Evolutionary conservation across 2,329 filamentous ascomycete genomes (phyloP).

Genomic region (Clarireedia monteithiana): DNA sequence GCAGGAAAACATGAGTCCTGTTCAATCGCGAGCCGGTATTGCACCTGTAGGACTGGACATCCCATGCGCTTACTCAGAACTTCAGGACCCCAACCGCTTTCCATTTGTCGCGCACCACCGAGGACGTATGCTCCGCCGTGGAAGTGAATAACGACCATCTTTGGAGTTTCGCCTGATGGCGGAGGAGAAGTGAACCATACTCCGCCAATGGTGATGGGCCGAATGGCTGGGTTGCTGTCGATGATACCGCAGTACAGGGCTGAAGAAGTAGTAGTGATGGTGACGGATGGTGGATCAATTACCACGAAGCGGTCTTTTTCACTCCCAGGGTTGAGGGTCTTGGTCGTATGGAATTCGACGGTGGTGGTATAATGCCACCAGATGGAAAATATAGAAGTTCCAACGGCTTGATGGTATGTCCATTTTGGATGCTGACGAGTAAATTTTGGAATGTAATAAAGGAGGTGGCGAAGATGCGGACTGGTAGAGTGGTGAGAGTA

Average conservation of each 20-base stretch:
- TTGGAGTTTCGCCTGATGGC: background rate
- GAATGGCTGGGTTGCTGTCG: no score
- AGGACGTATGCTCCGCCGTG: constrained; percentile 41
- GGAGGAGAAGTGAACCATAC: no score
- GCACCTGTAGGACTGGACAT: constrained; percentile 35
- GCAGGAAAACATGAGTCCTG: constrained; percentile 39
- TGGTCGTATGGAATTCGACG: background rate
- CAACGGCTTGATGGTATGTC: background rate
- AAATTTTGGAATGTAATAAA: background rate
- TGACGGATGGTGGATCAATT: background rate
- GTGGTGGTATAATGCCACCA: background rate
- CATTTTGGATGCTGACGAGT: constrained; percentile 6
- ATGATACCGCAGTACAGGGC: background rate
- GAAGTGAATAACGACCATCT: constrained; percentile 36
- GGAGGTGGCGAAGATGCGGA: background rate
- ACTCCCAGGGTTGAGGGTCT: background rate
- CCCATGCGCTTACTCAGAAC: constrained; percentile 29
- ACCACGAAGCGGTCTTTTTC: background rate
- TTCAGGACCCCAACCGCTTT: constrained; percentile 25
- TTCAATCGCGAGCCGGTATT: constrained; percentile 40
- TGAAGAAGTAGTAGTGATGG: background rate
- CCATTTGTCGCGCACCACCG: constrained; percentile 32
- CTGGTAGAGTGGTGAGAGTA: background rate
- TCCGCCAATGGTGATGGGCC: no score
- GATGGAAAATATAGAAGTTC: background rate